phyloP scores from a whole-genome alignment of 1,139 yeast genomes.

The Geotrichum aggregatum region DNA sequence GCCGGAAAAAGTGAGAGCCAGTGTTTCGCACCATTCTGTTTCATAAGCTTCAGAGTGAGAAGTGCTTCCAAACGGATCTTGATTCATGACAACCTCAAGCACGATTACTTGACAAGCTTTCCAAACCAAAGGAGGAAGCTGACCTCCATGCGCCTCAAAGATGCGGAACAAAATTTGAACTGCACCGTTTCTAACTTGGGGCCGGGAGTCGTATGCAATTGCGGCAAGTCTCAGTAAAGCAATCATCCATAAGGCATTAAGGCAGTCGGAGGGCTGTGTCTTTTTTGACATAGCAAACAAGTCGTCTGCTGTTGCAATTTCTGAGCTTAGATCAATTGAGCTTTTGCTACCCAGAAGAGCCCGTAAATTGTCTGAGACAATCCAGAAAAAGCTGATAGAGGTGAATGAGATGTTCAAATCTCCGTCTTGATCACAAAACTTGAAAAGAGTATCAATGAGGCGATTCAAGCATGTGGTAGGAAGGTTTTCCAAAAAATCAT shows the following conservation, averaged over 20 bases:
- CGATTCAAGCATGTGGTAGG: conserved; percentile 56
- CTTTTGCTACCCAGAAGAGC: conserved; percentile 22
- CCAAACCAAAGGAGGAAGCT: conserved; percentile 44
- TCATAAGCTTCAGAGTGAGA: conserved; percentile 22
- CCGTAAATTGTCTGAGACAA: conserved; percentile 71
- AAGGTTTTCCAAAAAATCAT: conserved; percentile 70
- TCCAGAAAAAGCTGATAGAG: conserved; percentile 88
- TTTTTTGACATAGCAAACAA: conserved; percentile 9
- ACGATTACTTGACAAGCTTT: conserved; percentile 38
- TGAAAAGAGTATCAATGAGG: conserved; percentile 65
- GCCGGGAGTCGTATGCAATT: conserved; percentile 59
- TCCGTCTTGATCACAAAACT: conserved; percentile 63
- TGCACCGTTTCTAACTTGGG: conserved; percentile 85
- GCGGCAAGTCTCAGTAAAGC: conserved; percentile 57
- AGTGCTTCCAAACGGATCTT: conserved; percentile 26
- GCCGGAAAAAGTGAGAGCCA: conserved; percentile 56
- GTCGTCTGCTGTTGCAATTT: conserved; percentile 12
- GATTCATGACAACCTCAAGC: conserved; percentile 36
- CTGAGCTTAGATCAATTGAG: conserved; percentile 13
- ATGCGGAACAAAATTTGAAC: conserved; percentile 83
- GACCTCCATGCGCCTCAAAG: conserved; percentile 68
- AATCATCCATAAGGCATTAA: conserved; percentile 55
- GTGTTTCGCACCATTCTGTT: conserved; percentile 54
- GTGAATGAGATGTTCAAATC: conserved; percentile 87
- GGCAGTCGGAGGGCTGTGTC: conserved; percentile 18